These are phyloP conservation scores for Candida ponderosae DNA, from an alignment of 805 yeast genomes.

Conservation along the genomic window DNA sequence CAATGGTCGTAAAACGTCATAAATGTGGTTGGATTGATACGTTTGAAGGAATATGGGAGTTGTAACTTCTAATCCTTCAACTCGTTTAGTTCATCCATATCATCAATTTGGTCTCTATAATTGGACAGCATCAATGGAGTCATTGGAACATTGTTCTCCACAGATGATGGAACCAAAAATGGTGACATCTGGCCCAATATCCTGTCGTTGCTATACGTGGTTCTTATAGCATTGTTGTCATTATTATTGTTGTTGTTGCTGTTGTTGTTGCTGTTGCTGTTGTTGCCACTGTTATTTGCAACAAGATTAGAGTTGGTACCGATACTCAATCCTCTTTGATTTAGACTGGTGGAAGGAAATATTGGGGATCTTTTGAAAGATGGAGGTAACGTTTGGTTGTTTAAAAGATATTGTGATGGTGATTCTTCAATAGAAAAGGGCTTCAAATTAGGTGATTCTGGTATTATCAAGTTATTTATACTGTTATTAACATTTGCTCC, in stretches of 20 bases:
- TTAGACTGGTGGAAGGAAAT: slow-evolving; percentile 7
- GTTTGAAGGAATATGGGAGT: no score
- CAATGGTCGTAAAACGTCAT: no score
- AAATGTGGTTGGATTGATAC: no score
- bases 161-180: slow-evolving; percentile 10
- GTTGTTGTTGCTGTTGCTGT: neutral
- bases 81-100: slow-evolving; percentile 8
- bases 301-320: slow-evolving; percentile 1
- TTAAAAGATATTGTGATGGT: slow-evolving; percentile 13
- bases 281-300: neutral
- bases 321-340: slow-evolving; percentile 3
- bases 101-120: slow-evolving; percentile 1
- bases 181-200: slow-evolving; percentile 9
- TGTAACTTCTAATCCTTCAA: no score
- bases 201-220: neutral
- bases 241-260: neutral
- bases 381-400: slow-evolving; percentile 12
- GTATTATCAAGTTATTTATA: slow-evolving; percentile 2
- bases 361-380: slow-evolving; percentile 11
- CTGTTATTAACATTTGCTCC: no score
- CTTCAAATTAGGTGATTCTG: slow-evolving; percentile 16
- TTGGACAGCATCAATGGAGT: slow-evolving; percentile 16
- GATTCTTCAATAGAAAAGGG: slow-evolving; percentile 16
- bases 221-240: no score
- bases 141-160: slow-evolving; percentile 13